Conservation (phyloP, 306 rosid genomes). For the Glycine soja region DNA sequence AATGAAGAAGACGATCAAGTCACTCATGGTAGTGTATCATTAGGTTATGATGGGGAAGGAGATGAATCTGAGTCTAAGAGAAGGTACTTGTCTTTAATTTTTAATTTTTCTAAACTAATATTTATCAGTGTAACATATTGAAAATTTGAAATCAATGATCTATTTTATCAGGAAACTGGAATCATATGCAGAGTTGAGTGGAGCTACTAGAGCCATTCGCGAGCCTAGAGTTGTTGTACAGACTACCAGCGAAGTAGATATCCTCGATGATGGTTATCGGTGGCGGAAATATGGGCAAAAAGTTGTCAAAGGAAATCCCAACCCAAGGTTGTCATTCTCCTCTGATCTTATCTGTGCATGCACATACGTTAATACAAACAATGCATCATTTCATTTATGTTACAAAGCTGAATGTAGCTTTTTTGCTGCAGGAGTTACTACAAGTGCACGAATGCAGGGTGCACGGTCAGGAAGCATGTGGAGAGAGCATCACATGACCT, state of each 20-base stretch:
- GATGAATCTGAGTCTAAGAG: conserved; percentile 96
- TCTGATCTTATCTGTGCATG: conserved; percentile 14
- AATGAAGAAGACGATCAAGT: conserved; percentile 89
- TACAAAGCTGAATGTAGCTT: conserved; percentile 40
- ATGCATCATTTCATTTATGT: not conserved
- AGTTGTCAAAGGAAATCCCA: conserved; percentile 98
- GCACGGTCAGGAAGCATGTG: conserved; percentile 96
- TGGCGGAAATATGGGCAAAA: conserved; percentile 99
- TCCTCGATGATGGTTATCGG: conserved; percentile 94
- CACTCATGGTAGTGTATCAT: conserved; percentile 88
- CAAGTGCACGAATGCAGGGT: conserved; percentile 91
- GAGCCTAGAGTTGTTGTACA: conserved; percentile 99
- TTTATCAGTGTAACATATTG: conserved; percentile 32
- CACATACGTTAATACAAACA: not conserved
- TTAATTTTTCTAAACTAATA: conserved; percentile 12
- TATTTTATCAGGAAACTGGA: conserved; percentile 80
- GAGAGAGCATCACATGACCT: conserved; percentile 96
- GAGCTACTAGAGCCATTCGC: conserved; percentile 95
- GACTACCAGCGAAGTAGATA: conserved; percentile 97
- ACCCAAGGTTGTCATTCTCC: conserved; percentile 71
- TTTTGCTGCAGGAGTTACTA: conserved; percentile 88
- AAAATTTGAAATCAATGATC: conserved; percentile 38
- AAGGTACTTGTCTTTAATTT: conserved; percentile 59
- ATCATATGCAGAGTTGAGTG: conserved; percentile 89
- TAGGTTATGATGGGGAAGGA: conserved; percentile 87